These are phyloP conservation scores for Nigrograna mackinnonii DNA, from an alignment of 2,329 filamentous ascomycete species.

Conservation along the genomic window DNA sequence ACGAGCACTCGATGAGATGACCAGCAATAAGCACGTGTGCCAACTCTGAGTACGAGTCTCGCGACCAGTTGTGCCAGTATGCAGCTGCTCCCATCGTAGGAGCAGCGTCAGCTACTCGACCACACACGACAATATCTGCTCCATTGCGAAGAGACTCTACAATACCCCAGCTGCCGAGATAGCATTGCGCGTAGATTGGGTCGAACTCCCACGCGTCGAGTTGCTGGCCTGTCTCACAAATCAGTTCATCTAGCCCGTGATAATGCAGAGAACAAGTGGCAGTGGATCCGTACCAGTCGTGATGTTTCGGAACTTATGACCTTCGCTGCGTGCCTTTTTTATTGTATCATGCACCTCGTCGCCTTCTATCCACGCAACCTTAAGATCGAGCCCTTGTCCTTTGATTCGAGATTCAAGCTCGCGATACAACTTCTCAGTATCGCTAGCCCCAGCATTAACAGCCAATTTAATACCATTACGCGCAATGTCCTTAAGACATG, in stretches of 20 bases:
- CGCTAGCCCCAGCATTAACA: slow-evolving; percentile 21
- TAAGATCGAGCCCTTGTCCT: slow-evolving; percentile 10
- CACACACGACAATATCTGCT: slow-evolving; percentile 35
- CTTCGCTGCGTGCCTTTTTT: slow-evolving; percentile 10
- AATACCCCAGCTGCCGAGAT: slow-evolving; percentile 23
- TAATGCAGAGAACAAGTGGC: background rate
- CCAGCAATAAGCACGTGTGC: slow-evolving; percentile 55
- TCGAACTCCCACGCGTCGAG: slow-evolving; percentile 25
- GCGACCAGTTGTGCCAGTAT: slow-evolving; percentile 58
- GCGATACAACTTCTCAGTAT: slow-evolving; percentile 12
- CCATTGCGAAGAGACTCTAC: slow-evolving; percentile 26
- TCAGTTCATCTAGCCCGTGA: slow-evolving; percentile 13
- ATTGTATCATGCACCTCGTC: slow-evolving; percentile 29
- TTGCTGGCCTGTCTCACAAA: slow-evolving; percentile 12
- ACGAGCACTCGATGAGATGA: slow-evolving; percentile 58
- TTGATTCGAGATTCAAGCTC: slow-evolving; percentile 8
- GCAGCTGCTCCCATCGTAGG: slow-evolving; percentile 54
- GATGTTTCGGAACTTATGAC: background rate
- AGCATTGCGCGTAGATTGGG: slow-evolving; percentile 12
- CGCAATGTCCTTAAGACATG: slow-evolving; percentile 28
- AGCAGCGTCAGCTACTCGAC: slow-evolving; percentile 30
- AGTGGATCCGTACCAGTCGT: background rate
- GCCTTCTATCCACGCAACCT: slow-evolving; percentile 45
- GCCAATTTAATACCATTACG: slow-evolving; percentile 17
- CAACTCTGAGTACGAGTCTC: slow-evolving; percentile 24